Evolutionary conservation across 192 early-diverging fungal genomes (phyloP), one percentile per base, ranked within the genome.

Genomic region (Backusella circina): DNA sequence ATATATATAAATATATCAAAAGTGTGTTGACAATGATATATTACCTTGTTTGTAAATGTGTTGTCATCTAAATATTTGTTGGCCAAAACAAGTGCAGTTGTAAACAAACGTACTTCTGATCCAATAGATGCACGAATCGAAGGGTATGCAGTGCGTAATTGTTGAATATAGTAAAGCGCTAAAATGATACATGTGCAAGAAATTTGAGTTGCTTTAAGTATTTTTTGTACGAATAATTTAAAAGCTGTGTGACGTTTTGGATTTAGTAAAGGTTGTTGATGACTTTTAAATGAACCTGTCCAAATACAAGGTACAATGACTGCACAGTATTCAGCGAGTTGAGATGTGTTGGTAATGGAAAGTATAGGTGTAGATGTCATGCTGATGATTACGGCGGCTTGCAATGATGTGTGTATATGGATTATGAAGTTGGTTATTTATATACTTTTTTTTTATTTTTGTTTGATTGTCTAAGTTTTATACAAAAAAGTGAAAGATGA

Each of bases 1-100:
- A 38, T 38, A 37, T 33, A 64, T 10, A 23, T 30, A 26, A 26
- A 26, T 38, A 54, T 66, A 47, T 38, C 13, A 41, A 38, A 26
- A 51, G 9, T 41, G n/a, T 68, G 38, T 68, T 75, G 39, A 31
- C 32, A 30, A 31, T 67, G 16, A 36, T 32, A 54, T 35, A 28
- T 78, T 73, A 78, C 76, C 77, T 91, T 88, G 79, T 94, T 95
- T 13, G 96, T 91, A 75, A 93, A 97, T 61, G 94, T 96, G 80
- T 96, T 95, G 82, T 97, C 96, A 76, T 94, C 90, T 31, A 95
- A 84, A 75, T 89, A 91, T 76, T 97, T 97, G 85, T 93, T 95
- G 67, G 93, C 91, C 4, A 95, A 86, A 86, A 95, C 93, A 37
- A 97, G 84, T 37, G 94, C 90, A n/a, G 92, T 92, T 8, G 93